A percentile compares a stretch with the other conserved stretches of the same genome.
Conservation (phyloP, 139 green algal species). For the Chlorella vulgaris region DNA sequence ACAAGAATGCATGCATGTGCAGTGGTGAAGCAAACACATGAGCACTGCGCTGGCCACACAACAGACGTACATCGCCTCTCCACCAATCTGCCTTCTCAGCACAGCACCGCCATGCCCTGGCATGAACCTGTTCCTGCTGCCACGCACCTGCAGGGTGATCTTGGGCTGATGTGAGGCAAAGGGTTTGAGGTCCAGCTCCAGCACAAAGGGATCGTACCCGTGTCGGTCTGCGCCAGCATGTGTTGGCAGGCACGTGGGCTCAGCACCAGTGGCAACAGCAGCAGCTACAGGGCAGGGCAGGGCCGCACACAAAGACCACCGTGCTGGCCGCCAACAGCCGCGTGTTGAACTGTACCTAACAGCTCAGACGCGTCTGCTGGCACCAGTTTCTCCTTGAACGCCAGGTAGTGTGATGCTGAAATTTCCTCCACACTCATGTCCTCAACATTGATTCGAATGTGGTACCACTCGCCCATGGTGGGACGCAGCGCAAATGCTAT, state of each 20-base stretch:
- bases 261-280: not conserved
- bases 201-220: slow-evolving; percentile 44
- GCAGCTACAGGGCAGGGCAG: not conserved
- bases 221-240: slow-evolving; percentile 30
- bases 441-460: slow-evolving; percentile 55
- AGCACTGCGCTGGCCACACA: too few relatives aligned
- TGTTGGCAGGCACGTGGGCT: too few relatives aligned
- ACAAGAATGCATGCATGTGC: not conserved
- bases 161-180: slow-evolving; percentile 69
- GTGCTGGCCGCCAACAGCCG: too few relatives aligned
- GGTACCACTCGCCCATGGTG: slow-evolving; percentile 55
- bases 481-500: slow-evolving; percentile 62
- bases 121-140: slow-evolving; percentile 47
- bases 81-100: too few relatives aligned
- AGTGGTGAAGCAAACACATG: not conserved
- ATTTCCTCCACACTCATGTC: slow-evolving; percentile 63
- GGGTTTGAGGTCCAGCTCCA: slow-evolving; percentile 78
- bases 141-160: slow-evolving; percentile 56
- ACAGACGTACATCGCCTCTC: too few relatives aligned
- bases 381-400: slow-evolving; percentile 73
- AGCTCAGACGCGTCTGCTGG: not conserved
- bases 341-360: too few relatives aligned
- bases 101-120: not conserved
- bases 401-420: slow-evolving; percentile 63
- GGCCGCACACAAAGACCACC: too few relatives aligned